These are phyloP conservation scores for Coemansia sp. DNA, from an alignment of 192 early-diverging fungal genomes.

Conservation along the genomic window DNA sequence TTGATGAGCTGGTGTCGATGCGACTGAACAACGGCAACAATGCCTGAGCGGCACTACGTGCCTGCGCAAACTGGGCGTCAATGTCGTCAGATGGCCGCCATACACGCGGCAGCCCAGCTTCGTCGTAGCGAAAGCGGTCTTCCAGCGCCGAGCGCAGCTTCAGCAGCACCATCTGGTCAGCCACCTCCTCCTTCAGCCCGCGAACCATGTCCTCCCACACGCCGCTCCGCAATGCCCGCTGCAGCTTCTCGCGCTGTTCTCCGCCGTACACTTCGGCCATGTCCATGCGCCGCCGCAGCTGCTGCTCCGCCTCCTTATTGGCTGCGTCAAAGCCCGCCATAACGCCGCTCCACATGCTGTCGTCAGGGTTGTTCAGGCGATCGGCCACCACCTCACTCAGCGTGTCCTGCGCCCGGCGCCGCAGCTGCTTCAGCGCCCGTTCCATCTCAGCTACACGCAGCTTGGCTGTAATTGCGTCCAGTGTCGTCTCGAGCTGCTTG, in stretches of 20 bases:
- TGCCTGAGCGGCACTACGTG: constrained; percentile 66
- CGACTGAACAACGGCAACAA: constrained; percentile 72
- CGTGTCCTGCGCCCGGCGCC: constrained; percentile 40
- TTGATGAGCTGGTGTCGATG: constrained; percentile 58
- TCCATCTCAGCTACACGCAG: constrained; percentile 45
- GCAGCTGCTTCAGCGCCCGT: constrained; percentile 22
- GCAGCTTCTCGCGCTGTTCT: constrained; percentile 57
- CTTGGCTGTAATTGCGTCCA: constrained; percentile 35
- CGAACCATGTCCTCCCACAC: constrained; percentile 75
- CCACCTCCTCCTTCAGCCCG: constrained; percentile 76
- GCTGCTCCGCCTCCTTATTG: constrained; percentile 24
- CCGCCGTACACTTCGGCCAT: constrained; percentile 58
- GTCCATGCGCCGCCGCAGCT: constrained; percentile 33
- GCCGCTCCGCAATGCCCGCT: constrained; percentile 58
- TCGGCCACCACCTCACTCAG: constrained; percentile 72
- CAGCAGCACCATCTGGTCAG: constrained; percentile 79
- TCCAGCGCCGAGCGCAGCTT: constrained; percentile 82
- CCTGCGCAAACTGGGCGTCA: constrained; percentile 76
- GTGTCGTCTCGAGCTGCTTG: constrained; percentile 21
- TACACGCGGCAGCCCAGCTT: constrained; percentile 85
- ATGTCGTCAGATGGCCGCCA: constrained; percentile 97
- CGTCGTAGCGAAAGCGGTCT: constrained; percentile 92
- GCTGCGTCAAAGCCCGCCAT: constrained; percentile 59
- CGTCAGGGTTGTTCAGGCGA: constrained; percentile 64
- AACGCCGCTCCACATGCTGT: constrained; percentile 73